A percentile compares a stretch with the other conserved stretches of the same genome.
Conservation (phyloP, 306 rosid species). For the Vigna radiata region DNA sequence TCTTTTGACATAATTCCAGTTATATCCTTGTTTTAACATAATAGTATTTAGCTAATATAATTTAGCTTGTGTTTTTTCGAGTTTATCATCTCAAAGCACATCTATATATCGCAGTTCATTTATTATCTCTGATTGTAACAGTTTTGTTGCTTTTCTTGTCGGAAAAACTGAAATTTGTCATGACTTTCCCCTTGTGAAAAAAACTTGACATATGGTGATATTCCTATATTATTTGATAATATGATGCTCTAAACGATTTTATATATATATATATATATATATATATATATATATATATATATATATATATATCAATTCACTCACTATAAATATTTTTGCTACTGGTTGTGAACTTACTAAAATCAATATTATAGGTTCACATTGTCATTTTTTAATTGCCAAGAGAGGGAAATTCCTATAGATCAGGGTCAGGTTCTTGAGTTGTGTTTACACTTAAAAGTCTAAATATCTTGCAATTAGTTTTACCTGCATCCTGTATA, state of each 20-base stretch:
- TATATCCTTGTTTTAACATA: conserved; percentile 7
- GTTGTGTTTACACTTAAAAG: neutral
- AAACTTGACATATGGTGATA: neutral
- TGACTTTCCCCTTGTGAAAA: neutral
- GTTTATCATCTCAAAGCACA: neutral
- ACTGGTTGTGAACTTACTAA: neutral
- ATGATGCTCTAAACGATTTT: neutral
- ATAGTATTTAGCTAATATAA: no score
- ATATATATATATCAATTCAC: neutral
- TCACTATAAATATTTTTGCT: neutral
- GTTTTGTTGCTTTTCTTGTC: neutral
- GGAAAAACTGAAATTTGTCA: neutral
- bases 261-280: no score
- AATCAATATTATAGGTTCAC: neutral
- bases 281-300: no score
- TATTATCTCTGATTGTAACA: neutral
- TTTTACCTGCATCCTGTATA: conserved; percentile 11
- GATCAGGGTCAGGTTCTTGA: neutral
- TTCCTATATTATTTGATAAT: neutral
- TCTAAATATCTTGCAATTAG: neutral
- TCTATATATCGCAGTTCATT: conserved; percentile 15
- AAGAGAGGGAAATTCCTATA: neutral
- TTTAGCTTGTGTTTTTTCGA: neutral
- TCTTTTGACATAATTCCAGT: neutral
- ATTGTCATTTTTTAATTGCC: neutral